Base-by-base conservation (phyloP, 331 rosid species). In the Ulmus americana region DNA sequence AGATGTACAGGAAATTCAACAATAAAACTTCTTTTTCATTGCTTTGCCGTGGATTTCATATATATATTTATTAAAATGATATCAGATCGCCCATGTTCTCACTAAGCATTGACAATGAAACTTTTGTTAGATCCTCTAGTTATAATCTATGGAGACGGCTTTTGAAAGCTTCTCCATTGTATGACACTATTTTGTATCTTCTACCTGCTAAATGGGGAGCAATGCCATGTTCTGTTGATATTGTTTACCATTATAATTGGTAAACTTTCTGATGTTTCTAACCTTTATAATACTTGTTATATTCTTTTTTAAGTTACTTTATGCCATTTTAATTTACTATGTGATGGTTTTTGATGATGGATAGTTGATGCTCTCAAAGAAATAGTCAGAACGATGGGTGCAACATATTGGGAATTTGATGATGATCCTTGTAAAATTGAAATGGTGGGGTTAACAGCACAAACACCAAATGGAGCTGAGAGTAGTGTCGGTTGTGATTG, bases 361-460 rank as follows among this genome's bases (percentile, higher is more conserved):
- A 43, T 46, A 79, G 84, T 82, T 67, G 87, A 83, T 64, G 76
- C 76, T 39, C 84, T 83, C 39, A 69, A 39, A 49, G 59, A 79
- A 74, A 70, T 82, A 51, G 18, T 70, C n/a, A 59, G 44, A 45
- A 76, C 71, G 5, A 63, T 82, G 77, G 84, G 84, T 12, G 63
- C 82, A 38, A 73, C 5, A 54, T 73, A 63, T 52, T 82, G 87
- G 87, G 74, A 69, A 61, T 67, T 82, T 59, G 42, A 82, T 10
- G 63, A 14, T 44, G 68, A 49, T 7, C 40, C 74, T 28, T 82
- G 84, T 68, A 44, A 38, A 45, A 65, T 76, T 46, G 76, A 73
- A 53, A 54, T 14, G 80, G 76, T 76, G 44, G 87, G 87, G 48
- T 10, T 79, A 16, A 64, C 76, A 20, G 61, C 44, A 55, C 60